Percentiles rank a stretch among this genome's conserved stretches.
Conservation (phyloP, 2,329 filamentous ascomycete genomes). For the Penicillium sp. region DNA sequence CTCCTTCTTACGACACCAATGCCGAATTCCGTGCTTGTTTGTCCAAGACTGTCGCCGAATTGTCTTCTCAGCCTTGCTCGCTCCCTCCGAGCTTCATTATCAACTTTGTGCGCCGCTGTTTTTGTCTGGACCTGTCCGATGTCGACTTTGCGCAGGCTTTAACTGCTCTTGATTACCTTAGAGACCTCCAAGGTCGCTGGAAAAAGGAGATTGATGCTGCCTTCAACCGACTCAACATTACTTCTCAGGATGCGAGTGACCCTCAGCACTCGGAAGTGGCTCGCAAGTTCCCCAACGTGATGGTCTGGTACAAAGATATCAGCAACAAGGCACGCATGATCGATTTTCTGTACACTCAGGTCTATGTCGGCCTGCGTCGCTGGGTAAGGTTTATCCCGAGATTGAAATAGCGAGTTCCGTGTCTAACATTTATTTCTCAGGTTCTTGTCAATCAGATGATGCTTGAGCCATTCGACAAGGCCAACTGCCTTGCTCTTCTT, state of each 20-base stretch:
- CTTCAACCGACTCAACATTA: constrained; percentile 54
- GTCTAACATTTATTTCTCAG: constrained; percentile 33
- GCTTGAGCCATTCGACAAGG: constrained; percentile 61
- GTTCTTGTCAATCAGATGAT: constrained; percentile 66
- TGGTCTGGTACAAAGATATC: constrained; percentile 56
- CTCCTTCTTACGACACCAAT: constrained; percentile 33
- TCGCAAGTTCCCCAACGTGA: constrained; percentile 54
- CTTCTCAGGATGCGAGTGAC: constrained; percentile 50
- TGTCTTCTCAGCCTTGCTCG: constrained; percentile 61
- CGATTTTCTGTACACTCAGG: constrained; percentile 59
- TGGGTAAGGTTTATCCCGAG: constrained; percentile 52
- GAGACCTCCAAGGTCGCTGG: constrained; percentile 61
- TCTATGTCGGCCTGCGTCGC: constrained; percentile 62
- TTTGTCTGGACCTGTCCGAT: constrained; percentile 54
- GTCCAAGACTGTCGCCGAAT: constrained; percentile 55
- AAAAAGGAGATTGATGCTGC: constrained; percentile 58
- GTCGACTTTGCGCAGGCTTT: constrained; percentile 67
- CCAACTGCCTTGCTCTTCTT: constrained; percentile 66
- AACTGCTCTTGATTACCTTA: constrained; percentile 65
- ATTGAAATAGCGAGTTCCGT: neutral
- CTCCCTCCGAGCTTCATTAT: constrained; percentile 64
- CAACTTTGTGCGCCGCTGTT: constrained; percentile 60
- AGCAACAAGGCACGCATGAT: constrained; percentile 53
- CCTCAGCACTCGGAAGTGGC: constrained; percentile 46
- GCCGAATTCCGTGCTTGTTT: constrained; percentile 46